Evolutionary conservation across 2,329 filamentous ascomycete genomes (phyloP), one percentile per base, ranked within the genome.

Genomic region (Pseudocercospora pini-densiflorae): DNA sequence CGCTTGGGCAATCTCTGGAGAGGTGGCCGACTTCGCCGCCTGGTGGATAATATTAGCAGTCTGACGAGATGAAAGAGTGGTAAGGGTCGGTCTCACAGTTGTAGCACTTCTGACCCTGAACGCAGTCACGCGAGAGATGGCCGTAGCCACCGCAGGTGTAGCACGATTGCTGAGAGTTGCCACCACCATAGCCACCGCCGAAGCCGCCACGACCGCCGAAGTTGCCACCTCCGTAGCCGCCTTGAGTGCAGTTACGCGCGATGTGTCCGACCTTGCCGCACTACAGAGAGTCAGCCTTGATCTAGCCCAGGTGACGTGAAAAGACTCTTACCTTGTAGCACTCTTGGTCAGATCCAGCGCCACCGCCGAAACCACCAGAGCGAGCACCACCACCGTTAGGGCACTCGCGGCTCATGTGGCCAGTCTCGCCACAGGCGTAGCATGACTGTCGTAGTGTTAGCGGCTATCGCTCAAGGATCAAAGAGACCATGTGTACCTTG

Each of bases 71-170:
- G 31, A 23, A 24, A 19, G 27, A 14, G 19, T 55, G 19, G 55
- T 19, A 58, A 19, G 24, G 7, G 21, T 21, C 27, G n/a, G 21
- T 78, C 86, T 78, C 79, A 89, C 95, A 98, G 89, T 97, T 97
- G 90, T 98, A 99, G 90, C 95, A 99, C 87, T 98, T 98, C 87
- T 96, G 94, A 77, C 95, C 95, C 82, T 98, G 96, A 76, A 94
- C 96, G 84, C 95, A 99, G 84, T 98, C 95, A 86, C 94, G 91
- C 79, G 92, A 94, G 70, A 75, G 71, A 67, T 99, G 95, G 77
- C 94, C 94, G 79, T 93, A 94, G 73, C 95, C 95, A 75, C 95
- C 95, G 84, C 95, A 98, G 53, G 93, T 97, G 87, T 97, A 99
- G 90, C 95, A 98, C 31, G 55, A 58, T n/a, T 58, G 31, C 55